phyloP scores from a whole-genome alignment of 2,329 filamentous ascomycete genomes.

The Fusarium sp. region DNA sequence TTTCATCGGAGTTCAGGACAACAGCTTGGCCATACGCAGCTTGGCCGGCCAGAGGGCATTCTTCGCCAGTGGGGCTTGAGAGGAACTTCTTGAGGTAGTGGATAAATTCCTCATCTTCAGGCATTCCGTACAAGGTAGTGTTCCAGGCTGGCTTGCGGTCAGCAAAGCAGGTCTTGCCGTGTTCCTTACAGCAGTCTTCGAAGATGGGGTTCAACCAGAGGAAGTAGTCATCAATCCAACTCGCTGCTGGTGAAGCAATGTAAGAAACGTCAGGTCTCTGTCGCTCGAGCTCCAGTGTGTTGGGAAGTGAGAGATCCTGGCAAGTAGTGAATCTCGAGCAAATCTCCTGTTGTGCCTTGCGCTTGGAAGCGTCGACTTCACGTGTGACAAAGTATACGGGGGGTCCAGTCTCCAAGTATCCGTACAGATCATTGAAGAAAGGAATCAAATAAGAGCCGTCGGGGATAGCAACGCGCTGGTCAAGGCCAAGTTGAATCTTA shows the following conservation, averaged over 20 bases:
- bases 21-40: constrained; percentile 89
- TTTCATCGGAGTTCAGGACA: constrained; percentile 74
- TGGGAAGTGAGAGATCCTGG: constrained; percentile 82
- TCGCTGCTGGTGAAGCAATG: constrained; percentile 87
- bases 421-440: constrained; percentile 96
- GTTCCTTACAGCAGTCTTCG: constrained; percentile 77
- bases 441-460: constrained; percentile 94
- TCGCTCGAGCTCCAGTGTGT: constrained; percentile 92
- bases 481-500: constrained; percentile 84
- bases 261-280: constrained; percentile 90
- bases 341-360: constrained; percentile 82
- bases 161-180: constrained; percentile 80
- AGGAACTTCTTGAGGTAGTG: constrained; percentile 88
- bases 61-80: constrained; percentile 78
- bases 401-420: constrained; percentile 89
- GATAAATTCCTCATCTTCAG: constrained; percentile 90
- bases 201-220: constrained; percentile 91
- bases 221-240: constrained; percentile 97
- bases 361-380: constrained; percentile 80
- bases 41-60: constrained; percentile 88
- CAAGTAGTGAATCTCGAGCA: constrained; percentile 94
- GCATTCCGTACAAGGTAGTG: constrained; percentile 89
- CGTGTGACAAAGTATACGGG: constrained; percentile 96
- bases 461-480: constrained; percentile 94
- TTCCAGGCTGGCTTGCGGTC: constrained; percentile 86